Evolutionary conservation across 805 yeast genomes (phyloP).

Genomic region (Candida vaughaniae): DNA sequence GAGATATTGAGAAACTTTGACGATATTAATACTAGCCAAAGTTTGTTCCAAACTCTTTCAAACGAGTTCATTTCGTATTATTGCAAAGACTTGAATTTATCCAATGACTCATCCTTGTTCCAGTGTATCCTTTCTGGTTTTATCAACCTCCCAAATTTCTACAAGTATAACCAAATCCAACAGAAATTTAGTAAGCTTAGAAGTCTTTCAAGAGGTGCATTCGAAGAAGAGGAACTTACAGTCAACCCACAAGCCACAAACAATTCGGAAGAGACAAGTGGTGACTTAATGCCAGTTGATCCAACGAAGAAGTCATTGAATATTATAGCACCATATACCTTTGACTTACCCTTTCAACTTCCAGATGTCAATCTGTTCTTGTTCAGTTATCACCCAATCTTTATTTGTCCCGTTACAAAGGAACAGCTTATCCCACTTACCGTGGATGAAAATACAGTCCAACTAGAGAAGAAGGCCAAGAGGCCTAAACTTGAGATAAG

Average conservation of each 20-base stretch:
- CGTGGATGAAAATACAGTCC: conserved; percentile 9
- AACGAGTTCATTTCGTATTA: conserved; percentile 40
- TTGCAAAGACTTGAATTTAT: conserved; percentile 35
- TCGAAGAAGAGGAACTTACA: not conserved
- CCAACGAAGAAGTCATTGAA: not conserved
- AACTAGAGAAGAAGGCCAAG: conserved; percentile 17
- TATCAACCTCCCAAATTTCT: conserved; percentile 41
- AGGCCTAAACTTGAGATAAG: conserved; percentile 13
- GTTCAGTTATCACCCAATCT: conserved; percentile 43
- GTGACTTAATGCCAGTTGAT: not conserved
- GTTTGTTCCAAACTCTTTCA: conserved; percentile 34
- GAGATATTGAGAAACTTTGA: conserved; percentile 32
- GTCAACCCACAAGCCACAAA: not conserved
- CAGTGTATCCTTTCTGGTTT: conserved; percentile 40
- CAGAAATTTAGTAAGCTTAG: conserved; percentile 21
- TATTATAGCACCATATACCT: conserved; percentile 21
- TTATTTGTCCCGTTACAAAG: conserved; percentile 46
- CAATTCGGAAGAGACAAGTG: not conserved
- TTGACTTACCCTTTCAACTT: conserved; percentile 41
- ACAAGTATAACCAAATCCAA: conserved; percentile 41
- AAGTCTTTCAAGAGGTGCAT: conserved; percentile 1
- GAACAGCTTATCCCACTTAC: conserved; percentile 42
- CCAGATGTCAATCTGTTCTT: conserved; percentile 39
- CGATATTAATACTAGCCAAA: conserved; percentile 24
- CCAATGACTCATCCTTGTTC: conserved; percentile 41